Base-by-base conservation (phyloP, 805 yeast species). In the Saccharomycopsis sp. region DNA sequence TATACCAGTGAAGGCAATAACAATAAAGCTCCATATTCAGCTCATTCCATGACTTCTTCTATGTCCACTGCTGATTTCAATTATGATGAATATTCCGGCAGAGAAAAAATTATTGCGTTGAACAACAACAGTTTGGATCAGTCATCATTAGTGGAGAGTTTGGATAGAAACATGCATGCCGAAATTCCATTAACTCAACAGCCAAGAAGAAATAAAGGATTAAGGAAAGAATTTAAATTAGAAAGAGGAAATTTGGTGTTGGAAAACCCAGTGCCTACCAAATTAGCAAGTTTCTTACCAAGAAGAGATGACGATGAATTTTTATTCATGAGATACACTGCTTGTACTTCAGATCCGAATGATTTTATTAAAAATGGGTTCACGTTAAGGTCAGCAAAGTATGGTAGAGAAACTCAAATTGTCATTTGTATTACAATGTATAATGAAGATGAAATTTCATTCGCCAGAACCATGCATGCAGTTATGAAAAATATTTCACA, bases 351-450 rank as follows among this genome's bases (percentile, higher is more conserved):
- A 1, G 89, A 84, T 45, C 96, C 98, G 1, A 93, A 89, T 62
- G 82, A 84, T 28, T 93, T 85, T 59, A 75, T 77, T 14, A 70
- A 67, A 3, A 77, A 75, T 39, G 97, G 97, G 0, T 93, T 89
- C 63, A 80, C 89, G 2, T 66, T 93, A 41, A 75, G 98, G 55
- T 84, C 95, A 6, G 82, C 86, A 4, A 90, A 86, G 52, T 75
- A 79, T 59, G 86, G 85, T 53, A 78, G 98, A 59, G 96, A 88
- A 56, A 90, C 93, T 23, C 97, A 94, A 64, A 67, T 93, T 31
- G 88, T 85, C 37, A 76, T 93, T 41, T 89, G 97, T 64, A 77
- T 93, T 53, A 93, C 98, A 26, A 90, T 93, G 97, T 93, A 90
- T 67, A 93, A 93, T 58, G 99, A 93, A 65, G 95, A 86, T 62